Evolutionary conservation across 1,139 yeast species (phyloP).

Genomic region (Zygoascus meyerae): DNA sequence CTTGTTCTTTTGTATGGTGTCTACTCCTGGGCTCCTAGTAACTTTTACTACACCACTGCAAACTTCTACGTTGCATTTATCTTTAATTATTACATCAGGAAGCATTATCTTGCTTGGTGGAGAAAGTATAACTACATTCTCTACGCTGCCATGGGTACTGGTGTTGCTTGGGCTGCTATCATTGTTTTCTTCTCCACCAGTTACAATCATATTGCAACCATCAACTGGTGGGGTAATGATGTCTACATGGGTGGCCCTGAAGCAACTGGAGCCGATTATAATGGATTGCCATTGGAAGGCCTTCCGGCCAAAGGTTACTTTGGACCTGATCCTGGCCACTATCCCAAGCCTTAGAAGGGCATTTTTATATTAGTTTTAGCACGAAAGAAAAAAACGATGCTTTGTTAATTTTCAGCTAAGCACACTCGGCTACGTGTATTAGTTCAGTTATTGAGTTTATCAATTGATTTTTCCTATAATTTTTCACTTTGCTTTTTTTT

Average conservation of each 20-base stretch:
- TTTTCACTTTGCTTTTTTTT: no score
- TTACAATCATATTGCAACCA: slow-evolving; percentile 35
- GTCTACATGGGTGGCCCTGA: slow-evolving; percentile 26
- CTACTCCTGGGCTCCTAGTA: slow-evolving; percentile 45
- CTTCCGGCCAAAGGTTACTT: slow-evolving; percentile 44
- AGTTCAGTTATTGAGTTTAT: no score
- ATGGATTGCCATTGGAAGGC: slow-evolving; percentile 31
- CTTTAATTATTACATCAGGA: slow-evolving; percentile 50
- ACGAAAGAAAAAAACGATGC: not conserved
- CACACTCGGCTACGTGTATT: no score
- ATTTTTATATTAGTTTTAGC: not conserved
- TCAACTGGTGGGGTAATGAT: slow-evolving; percentile 56
- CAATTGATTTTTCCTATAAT: no score
- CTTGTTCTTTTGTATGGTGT: slow-evolving; percentile 47
- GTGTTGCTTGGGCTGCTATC: slow-evolving; percentile 33
- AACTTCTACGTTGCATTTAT: slow-evolving; percentile 46
- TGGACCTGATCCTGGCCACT: slow-evolving; percentile 35
- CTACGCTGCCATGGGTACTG: slow-evolving; percentile 53
- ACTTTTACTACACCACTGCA: slow-evolving; percentile 45
- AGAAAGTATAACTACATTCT: slow-evolving; percentile 47
- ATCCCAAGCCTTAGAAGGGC: slow-evolving; percentile 12
- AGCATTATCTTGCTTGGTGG: slow-evolving; percentile 45
- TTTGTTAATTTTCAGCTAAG: no score
- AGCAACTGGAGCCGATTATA: slow-evolving; percentile 37
- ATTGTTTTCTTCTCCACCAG: slow-evolving; percentile 53